Evolutionary conservation across 2,329 filamentous ascomycete species (phyloP), one percentile per base, ranked within the genome.

Genomic region (Phyllosticta ampelicida): DNA sequence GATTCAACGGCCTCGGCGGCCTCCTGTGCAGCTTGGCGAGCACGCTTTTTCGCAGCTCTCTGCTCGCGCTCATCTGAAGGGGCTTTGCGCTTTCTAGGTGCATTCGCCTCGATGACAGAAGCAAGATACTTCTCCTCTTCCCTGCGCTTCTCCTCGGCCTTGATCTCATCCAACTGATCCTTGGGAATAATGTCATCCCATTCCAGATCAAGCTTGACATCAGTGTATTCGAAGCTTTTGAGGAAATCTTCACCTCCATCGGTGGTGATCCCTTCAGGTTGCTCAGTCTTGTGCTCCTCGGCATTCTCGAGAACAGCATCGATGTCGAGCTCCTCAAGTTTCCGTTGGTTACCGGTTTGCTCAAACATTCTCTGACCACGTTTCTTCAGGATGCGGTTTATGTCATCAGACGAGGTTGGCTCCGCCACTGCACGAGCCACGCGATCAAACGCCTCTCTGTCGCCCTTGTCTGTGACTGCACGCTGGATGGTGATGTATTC

Each of bases 301-400:
- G 95, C 94, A 70, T 96, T 96, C 66, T 94, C 94, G 16, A 99
- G 83, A 48, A 99, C 94, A 9, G 91, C 90, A 69, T 99, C 95
- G 65, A 99, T 97, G 70, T 99, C 94, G 21, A 99, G 85, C 73
- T 96, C 90, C 73, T 99, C 94, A 5, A 99, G 80, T 70, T 95
- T 94, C 74, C 92, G 87, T 73, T 99, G 94, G 69, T 99, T 99
- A 60, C 90, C 89, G 10, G 89, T 94, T 71, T 96, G 92, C 73
- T 97, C 92, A 65, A 99, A 99, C 86, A 99, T 95, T 73, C 94
- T 96, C 70, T 96, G 94, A n/a, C 94, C 95, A 65, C 94, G 87
- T 74, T 92, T 90, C 76, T 97, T 97, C 68, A 99, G 81, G 60
- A 99, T 95, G 71, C 89, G 88, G 62, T 94, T 95, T 63, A 97